Percentiles rank a stretch among this genome's conserved stretches.
These are phyloP conservation scores for Pulveroboletus sp. DNA, from an alignment of 768 basidiomycete species.

Conservation along the genomic window DNA sequence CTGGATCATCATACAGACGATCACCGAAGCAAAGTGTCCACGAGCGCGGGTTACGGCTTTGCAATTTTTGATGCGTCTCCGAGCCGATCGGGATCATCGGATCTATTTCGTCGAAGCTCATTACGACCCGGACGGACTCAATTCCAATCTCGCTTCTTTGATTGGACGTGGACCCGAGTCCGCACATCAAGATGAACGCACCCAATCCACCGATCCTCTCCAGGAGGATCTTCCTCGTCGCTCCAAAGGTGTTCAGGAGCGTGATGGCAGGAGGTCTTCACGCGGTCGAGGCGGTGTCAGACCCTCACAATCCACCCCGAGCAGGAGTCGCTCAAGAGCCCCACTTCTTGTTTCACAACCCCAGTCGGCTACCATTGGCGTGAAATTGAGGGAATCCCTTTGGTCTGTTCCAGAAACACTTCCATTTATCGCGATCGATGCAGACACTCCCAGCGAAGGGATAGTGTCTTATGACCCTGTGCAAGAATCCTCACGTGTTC, in stretches of 20 bases:
- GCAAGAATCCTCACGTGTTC: slow-evolving; percentile 40
- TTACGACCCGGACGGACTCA: slow-evolving; percentile 56
- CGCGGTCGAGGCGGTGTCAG: slow-evolving; percentile 48
- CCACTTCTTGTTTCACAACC: slow-evolving; percentile 32
- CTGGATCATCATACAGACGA: slow-evolving; percentile 45
- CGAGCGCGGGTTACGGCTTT: slow-evolving; percentile 67
- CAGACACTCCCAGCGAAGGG: slow-evolving; percentile 62
- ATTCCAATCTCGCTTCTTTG: slow-evolving; percentile 55
- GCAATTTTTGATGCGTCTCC: slow-evolving; percentile 83
- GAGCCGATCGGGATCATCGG: slow-evolving; percentile 87
- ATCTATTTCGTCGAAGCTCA: slow-evolving; percentile 61
- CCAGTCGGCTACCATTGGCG: slow-evolving; percentile 18
- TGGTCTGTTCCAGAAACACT: slow-evolving; percentile 70
- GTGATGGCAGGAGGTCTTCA: slow-evolving; percentile 48
- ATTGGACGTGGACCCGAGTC: slow-evolving; percentile 49
- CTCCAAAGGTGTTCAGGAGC: slow-evolving; percentile 46
- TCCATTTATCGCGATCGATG: slow-evolving; percentile 51
- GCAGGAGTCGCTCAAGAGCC: slow-evolving; percentile 61
- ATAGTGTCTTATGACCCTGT: slow-evolving; percentile 61
- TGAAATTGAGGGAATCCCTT: slow-evolving; percentile 44
- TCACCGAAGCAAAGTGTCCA: slow-evolving; percentile 44
- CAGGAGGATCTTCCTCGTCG: slow-evolving; percentile 40
- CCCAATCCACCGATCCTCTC: slow-evolving; percentile 17
- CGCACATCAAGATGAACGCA: slow-evolving; percentile 26
- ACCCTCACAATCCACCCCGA: slow-evolving; percentile 44